Percentiles rank a stretch among this genome's conserved stretches.
Conservation (phyloP, 768 basidiomycete species). For the Tylopilus balloui region DNA sequence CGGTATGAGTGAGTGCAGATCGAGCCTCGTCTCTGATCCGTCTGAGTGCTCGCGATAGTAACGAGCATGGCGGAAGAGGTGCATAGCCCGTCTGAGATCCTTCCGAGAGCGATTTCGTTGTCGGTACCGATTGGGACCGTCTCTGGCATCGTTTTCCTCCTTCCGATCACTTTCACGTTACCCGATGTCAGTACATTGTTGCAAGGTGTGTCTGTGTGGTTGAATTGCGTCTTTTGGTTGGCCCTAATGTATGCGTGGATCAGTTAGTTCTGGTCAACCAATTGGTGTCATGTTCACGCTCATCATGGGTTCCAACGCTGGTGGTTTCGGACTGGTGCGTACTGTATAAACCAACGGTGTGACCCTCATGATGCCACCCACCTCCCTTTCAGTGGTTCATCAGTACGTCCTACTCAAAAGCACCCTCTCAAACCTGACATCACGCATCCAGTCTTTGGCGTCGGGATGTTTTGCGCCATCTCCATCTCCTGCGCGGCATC, state of each 20-base stretch:
- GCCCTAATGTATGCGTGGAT: constrained; percentile 1
- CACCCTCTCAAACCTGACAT: not conserved
- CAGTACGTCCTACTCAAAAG: constrained; percentile 24
- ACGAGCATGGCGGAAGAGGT: constrained; percentile 69
- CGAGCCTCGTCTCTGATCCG: not conserved
- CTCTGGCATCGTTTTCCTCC: constrained; percentile 49
- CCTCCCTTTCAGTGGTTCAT: constrained; percentile 37
- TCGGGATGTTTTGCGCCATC: constrained; percentile 58
- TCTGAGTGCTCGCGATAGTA: constrained; percentile 33
- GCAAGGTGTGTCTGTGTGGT: constrained; percentile 35
- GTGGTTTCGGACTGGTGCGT: constrained; percentile 58
- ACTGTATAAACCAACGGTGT: not conserved
- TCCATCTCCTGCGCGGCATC: constrained; percentile 66
- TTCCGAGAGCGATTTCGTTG: constrained; percentile 52
- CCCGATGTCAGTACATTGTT: constrained; percentile 53
- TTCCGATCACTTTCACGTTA: constrained; percentile 62
- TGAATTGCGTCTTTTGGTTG: not conserved
- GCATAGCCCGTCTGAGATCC: constrained; percentile 48
- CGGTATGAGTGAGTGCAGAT: constrained; percentile 49
- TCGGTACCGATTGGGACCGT: constrained; percentile 51
- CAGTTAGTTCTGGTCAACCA: constrained; percentile 59
- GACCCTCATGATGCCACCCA: not conserved
- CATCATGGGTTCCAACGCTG: constrained; percentile 56
- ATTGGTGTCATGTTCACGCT: constrained; percentile 58
- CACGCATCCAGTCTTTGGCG: constrained; percentile 42